Conservation (phyloP, 352 stramenopile species). For the Aphanomyces euteiches region DNA sequence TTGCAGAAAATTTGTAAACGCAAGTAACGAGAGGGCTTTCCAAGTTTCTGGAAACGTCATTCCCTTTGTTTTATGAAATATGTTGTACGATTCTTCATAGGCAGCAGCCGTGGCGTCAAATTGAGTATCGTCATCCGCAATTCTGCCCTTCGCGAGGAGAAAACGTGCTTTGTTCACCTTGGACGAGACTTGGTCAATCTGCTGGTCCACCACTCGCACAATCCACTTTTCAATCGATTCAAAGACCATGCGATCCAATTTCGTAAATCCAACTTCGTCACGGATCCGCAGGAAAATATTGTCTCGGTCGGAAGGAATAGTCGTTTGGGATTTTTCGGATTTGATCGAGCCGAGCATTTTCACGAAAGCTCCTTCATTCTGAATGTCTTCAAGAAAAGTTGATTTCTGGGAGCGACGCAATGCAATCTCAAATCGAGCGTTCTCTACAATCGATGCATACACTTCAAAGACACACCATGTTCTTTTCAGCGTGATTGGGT, state of each 20-base stretch:
- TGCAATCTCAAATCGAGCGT: constrained; percentile 21
- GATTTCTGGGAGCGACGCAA: not conserved
- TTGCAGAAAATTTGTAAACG: not conserved
- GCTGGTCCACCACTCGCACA: not conserved
- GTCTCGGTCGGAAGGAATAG: not conserved
- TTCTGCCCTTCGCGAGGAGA: not conserved
- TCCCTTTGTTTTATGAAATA: not conserved
- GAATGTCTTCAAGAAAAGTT: constrained; percentile 12
- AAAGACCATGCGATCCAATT: constrained; percentile 6
- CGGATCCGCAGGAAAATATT: not conserved
- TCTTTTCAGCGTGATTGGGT: not conserved
- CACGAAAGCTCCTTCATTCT: not conserved
- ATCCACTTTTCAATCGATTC: not conserved
- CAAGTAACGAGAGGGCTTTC: not conserved
- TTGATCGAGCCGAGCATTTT: constrained; percentile 3
- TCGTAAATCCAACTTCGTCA: not conserved
- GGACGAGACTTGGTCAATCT: not conserved
- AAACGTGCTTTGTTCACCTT: not conserved
- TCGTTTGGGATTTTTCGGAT: not conserved
- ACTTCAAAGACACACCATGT: constrained; percentile 26
- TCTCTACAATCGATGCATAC: constrained; percentile 1
- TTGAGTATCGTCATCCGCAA: not conserved
- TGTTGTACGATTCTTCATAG: not conserved
- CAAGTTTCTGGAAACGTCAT: not conserved
- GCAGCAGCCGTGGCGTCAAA: not conserved